Percentiles rank a stretch among this genome's conserved stretches.
Evolutionary conservation across 352 stramenopile genomes (phyloP).

Genomic region (Sclerospora graminicola): DNA sequence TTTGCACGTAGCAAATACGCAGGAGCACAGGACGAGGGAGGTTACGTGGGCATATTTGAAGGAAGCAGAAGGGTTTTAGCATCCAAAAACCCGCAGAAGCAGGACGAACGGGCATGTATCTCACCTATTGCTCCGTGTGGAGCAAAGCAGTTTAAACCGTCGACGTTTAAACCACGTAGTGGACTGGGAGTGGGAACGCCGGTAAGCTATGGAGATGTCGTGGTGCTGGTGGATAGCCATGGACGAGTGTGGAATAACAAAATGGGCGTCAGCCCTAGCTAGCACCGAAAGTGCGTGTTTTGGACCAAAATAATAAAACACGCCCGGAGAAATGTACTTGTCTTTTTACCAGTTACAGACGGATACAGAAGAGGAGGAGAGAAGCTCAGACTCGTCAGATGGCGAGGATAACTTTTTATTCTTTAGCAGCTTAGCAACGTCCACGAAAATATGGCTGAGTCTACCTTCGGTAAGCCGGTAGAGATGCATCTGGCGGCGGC

Average conservation of each 20-base stretch:
- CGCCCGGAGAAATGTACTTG: conserved; percentile 69
- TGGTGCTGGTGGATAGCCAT: conserved; percentile 65
- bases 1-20: conserved; percentile 57
- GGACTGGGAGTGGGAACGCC: conserved; percentile 41
- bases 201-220: conserved; percentile 71
- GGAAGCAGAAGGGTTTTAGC: conserved; percentile 42
- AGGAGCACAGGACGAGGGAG: conserved; percentile 12
- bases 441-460: conserved; percentile 61
- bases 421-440: conserved; percentile 45
- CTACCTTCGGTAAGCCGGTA: conserved; percentile 47
- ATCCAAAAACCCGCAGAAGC: conserved; percentile 52
- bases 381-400: conserved; percentile 45
- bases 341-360: conserved; percentile 57
- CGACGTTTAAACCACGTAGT: conserved; percentile 57
- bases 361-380: conserved; percentile 22
- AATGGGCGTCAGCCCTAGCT: conserved; percentile 54
- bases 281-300: conserved; percentile 77
- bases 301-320: conserved; percentile 59
- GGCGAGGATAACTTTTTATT: conserved; percentile 59
- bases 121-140: conserved; percentile 34
- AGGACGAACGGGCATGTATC: conserved; percentile 54
- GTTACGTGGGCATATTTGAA: conserved; percentile 68
- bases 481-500: conserved; percentile 40
- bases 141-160: conserved; percentile 34
- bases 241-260: conserved; percentile 83